phyloP scores from a whole-genome alignment of 805 yeast genomes.

The Ogataea glucozyma region DNA sequence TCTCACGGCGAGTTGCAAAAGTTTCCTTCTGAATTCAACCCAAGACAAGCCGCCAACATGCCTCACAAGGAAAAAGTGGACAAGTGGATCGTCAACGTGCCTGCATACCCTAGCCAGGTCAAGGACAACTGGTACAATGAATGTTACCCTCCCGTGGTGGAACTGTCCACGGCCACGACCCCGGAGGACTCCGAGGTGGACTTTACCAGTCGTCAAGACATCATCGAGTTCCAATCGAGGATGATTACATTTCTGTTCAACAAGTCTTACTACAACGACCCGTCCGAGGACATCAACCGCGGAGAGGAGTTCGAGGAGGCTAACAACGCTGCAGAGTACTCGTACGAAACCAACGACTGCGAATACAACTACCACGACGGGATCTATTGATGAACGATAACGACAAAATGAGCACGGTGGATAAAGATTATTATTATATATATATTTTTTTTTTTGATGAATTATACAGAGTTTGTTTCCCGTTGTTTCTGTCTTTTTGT shows the following conservation, averaged over 20 bases:
- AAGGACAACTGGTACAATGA: constrained; percentile 37
- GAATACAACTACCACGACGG: constrained; percentile 23
- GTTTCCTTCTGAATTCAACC: constrained; percentile 57
- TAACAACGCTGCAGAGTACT: constrained; percentile 19
- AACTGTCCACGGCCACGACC: constrained; percentile 30
- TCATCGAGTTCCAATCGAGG: constrained; percentile 54
- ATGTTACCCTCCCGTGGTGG: constrained; percentile 52
- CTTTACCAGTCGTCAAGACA: constrained; percentile 44
- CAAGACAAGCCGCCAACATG: constrained; percentile 65
- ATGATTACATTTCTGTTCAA: constrained; percentile 48
- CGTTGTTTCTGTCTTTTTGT: not conserved
- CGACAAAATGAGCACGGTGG: not conserved
- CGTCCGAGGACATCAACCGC: constrained; percentile 24
- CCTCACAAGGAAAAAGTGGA: constrained; percentile 63
- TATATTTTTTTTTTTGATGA: constrained; percentile 5
- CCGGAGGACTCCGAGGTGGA: constrained; percentile 29
- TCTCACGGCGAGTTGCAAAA: constrained; percentile 14
- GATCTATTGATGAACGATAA: constrained; percentile 13
- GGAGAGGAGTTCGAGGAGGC: constrained; percentile 25
- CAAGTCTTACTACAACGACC: constrained; percentile 38
- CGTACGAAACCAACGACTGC: constrained; percentile 21
- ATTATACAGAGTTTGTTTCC: constrained; percentile 11
- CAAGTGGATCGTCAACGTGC: constrained; percentile 62
- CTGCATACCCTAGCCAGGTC: constrained; percentile 39
- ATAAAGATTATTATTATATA: not conserved